Evolutionary conservation across 2,329 filamentous ascomycete genomes (phyloP).

Genomic region (Trichoderma semiorbis): DNA sequence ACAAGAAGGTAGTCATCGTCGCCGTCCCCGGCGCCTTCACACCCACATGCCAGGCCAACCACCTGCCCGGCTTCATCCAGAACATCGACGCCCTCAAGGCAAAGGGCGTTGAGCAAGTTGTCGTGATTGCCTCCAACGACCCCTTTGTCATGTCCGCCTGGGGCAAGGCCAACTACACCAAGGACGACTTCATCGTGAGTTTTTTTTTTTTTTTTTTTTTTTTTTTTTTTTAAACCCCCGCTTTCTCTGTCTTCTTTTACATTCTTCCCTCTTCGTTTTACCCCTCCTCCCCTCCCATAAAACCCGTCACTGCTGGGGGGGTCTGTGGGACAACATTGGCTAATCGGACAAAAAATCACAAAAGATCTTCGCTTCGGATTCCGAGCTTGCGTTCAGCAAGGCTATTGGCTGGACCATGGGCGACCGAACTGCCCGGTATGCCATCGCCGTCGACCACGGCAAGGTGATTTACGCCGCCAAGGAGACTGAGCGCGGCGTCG

Average conservation of each 20-base stretch:
- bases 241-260: background rate
- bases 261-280: background rate
- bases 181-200: conserved; percentile 60
- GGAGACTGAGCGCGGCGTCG: conserved; percentile 54
- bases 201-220: background rate
- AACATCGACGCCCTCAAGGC: conserved; percentile 66
- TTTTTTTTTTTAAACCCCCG: background rate
- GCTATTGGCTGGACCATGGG: conserved; percentile 72
- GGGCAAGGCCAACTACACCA: conserved; percentile 82
- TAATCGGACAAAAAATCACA: background rate
- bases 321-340: background rate
- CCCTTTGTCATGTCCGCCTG: conserved; percentile 83
- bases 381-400: conserved; percentile 67
- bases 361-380: conserved; percentile 73
- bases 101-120: conserved; percentile 80
- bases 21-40: conserved; percentile 73
- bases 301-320: background rate
- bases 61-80: conserved; percentile 76
- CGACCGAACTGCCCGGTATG: conserved; percentile 74
- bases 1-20: conserved; percentile 56
- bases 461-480: conserved; percentile 78
- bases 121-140: conserved; percentile 82
- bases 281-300: background rate
- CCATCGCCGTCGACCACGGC: conserved; percentile 77
- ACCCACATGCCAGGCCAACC: conserved; percentile 76